phyloP scores from a whole-genome alignment of 2,329 filamentous ascomycete genomes.

The Fonsecaea pugnacius region DNA sequence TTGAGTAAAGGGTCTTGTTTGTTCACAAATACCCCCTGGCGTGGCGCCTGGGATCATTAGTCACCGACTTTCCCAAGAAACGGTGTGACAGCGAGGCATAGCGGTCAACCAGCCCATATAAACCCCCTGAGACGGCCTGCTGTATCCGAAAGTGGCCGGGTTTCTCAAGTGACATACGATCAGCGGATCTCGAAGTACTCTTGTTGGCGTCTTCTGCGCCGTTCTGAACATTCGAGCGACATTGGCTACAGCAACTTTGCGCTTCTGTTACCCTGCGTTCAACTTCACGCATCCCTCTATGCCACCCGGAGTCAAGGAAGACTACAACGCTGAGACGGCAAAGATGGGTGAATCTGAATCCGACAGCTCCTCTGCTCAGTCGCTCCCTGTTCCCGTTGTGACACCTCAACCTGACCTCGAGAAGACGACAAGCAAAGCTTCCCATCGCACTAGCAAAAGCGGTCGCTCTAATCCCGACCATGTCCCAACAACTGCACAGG shows the following conservation, averaged over 20 bases:
- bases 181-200: background rate
- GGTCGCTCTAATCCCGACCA: constrained; percentile 5
- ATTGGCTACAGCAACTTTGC: background rate
- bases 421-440: constrained; percentile 24
- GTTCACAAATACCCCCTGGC: background rate
- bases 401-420: constrained; percentile 26
- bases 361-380: constrained; percentile 17
- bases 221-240: background rate
- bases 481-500: constrained; percentile 37
- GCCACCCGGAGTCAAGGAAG: constrained; percentile 6
- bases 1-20: background rate
- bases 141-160: background rate
- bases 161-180: background rate
- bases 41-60: background rate
- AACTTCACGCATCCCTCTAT: constrained; percentile 15
- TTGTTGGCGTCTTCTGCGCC: background rate
- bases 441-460: constrained; percentile 21
- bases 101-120: background rate
- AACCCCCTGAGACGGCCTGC: background rate
- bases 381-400: constrained; percentile 17
- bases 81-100: constrained; percentile 1
- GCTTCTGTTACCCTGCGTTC: background rate
- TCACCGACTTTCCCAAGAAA: background rate
- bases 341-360: constrained; percentile 24
- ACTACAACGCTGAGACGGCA: constrained; percentile 4